Evolutionary conservation across 257 asterid genomes (phyloP).

Genomic region (Parsonsia alboflavescens): DNA sequence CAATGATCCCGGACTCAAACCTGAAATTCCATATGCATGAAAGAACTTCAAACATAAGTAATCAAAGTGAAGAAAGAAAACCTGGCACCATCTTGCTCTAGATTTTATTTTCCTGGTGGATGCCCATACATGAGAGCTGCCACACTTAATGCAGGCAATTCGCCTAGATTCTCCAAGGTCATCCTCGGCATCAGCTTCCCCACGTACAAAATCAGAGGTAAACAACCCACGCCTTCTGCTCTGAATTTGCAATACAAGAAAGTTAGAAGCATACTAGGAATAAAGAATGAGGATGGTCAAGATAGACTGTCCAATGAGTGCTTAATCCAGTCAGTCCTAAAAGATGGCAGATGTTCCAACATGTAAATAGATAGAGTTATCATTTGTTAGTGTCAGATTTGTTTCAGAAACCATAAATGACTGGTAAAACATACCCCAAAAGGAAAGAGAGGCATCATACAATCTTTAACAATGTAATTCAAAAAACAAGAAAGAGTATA

Average conservation of each 20-base stretch:
- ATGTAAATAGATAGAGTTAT: no score
- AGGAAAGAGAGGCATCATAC: neutral
- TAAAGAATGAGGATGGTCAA: neutral
- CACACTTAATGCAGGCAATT: constrained; percentile 89
- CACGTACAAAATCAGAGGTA: constrained; percentile 39
- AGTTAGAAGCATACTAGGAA: constrained; percentile 14
- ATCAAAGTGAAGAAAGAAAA: constrained; percentile 20
- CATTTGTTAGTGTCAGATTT: neutral
- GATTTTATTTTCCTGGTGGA: constrained; percentile 64
- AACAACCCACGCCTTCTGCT: constrained; percentile 51
- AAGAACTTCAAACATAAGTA: neutral
- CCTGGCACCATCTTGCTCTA: constrained; percentile 99
- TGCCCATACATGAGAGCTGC: constrained; percentile 69
- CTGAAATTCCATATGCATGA: neutral
- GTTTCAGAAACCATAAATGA: neutral
- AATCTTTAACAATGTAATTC: neutral
- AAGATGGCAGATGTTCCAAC: neutral
- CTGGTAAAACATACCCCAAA: neutral
- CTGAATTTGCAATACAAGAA: constrained; percentile 37
- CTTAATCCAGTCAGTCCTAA: neutral
- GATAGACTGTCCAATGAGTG: neutral
- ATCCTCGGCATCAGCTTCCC: constrained; percentile 56
- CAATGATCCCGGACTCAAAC: neutral
- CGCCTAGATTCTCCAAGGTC: constrained; percentile 53
- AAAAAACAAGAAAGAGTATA: neutral